Evolutionary conservation across 148 eudicot genomes (phyloP).

Genomic region (Rhododendron molle): DNA sequence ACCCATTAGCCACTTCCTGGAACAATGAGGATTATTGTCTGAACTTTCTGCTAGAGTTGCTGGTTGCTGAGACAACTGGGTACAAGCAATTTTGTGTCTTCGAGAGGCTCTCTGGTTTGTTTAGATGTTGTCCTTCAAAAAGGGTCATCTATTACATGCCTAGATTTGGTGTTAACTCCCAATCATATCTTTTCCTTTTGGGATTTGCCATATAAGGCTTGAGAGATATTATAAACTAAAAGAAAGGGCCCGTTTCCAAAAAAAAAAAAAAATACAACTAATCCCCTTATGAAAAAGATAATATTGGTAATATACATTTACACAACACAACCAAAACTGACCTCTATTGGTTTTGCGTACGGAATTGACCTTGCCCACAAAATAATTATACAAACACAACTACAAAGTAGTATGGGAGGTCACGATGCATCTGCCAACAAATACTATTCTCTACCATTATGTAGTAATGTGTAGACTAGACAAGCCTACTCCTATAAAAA

Average conservation of each 20-base stretch:
- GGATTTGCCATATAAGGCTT: neutral
- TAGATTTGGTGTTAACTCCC: neutral
- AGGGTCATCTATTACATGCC: neutral
- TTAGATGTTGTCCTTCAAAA: neutral
- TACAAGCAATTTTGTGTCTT: neutral
- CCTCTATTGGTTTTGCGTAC: neutral
- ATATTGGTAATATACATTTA: neutral
- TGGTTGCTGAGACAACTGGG: neutral
- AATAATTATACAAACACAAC: neutral
- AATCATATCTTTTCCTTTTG: neutral
- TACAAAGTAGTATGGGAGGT: neutral
- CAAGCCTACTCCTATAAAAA: neutral
- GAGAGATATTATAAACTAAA: neutral
- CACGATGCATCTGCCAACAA: neutral
- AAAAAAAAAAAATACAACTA: neutral
- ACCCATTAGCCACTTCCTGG: neutral
- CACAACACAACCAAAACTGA: slow-evolving; percentile 6
- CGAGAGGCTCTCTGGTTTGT: neutral
- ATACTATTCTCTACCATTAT: neutral
- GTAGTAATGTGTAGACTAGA: neutral
- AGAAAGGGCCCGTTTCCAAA: neutral
- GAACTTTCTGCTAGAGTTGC: neutral
- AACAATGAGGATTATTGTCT: neutral
- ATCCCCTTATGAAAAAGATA: neutral
- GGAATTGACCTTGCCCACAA: neutral